phyloP scores from a whole-genome alignment of 352 stramenopile genomes.

The Phytophthora macrochlamydospora region DNA sequence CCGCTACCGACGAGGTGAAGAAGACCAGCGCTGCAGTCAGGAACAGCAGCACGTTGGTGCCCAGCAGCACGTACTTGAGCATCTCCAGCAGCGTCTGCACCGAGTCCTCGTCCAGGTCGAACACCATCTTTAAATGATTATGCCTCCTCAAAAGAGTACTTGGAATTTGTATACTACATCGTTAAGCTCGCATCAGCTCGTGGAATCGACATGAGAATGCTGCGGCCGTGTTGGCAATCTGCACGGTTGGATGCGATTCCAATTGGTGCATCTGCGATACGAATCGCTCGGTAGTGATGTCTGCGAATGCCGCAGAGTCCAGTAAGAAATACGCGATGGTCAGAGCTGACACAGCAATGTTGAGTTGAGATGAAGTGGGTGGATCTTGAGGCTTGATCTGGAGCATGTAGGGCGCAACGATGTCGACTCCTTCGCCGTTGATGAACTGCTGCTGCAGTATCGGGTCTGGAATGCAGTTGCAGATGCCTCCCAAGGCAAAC shows the following conservation, averaged over 20 bases:
- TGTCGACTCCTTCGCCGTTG: constrained; percentile 46
- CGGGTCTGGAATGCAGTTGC: constrained; percentile 75
- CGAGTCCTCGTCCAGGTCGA: constrained; percentile 28
- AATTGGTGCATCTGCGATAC: constrained; percentile 38
- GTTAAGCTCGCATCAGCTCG: constrained; percentile 49
- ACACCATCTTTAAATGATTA: constrained; percentile 19
- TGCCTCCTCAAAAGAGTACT: constrained; percentile 13
- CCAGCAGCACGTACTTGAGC: constrained; percentile 66
- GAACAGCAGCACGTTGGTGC: constrained; percentile 67
- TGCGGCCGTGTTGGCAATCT: constrained; percentile 56
- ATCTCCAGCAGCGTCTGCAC: constrained; percentile 53
- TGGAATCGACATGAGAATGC: constrained; percentile 46
- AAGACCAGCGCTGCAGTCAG: constrained; percentile 45
- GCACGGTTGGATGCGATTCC: constrained; percentile 35
- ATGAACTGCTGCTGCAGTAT: constrained; percentile 64
- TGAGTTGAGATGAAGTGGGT: constrained; percentile 30
- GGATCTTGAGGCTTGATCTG: constrained; percentile 17
- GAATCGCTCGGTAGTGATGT: constrained; percentile 45
- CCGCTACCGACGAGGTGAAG: constrained; percentile 16
- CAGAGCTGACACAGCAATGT: constrained; percentile 58
- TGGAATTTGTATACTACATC: constrained; percentile 20
- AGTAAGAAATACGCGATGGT: constrained; percentile 72
- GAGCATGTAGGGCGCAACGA: constrained; percentile 52
- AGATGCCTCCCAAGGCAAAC: constrained; percentile 78
- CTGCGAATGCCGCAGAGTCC: constrained; percentile 54